Percentiles rank a stretch among this genome's conserved stretches.
Evolutionary conservation across 352 stramenopile genomes (phyloP).

Genomic region (Phytophthora agathidicida): DNA sequence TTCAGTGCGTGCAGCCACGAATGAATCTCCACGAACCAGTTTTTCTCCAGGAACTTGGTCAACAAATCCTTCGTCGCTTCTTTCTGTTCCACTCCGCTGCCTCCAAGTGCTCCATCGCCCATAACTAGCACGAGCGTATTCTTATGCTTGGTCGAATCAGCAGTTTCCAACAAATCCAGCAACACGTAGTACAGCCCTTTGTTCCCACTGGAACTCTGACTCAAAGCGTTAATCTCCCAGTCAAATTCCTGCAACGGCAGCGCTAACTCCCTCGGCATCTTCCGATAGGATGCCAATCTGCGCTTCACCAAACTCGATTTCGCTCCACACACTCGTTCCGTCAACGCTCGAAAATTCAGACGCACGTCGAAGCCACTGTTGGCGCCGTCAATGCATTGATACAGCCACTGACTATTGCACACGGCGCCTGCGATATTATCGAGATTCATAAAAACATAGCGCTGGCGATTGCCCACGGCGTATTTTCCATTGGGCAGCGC

Average conservation of each 20-base stretch:
- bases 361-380: conserved; percentile 30
- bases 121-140: conserved; percentile 54
- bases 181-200: conserved; percentile 45
- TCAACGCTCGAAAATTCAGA: conserved; percentile 44
- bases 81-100: conserved; percentile 34
- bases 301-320: conserved; percentile 10
- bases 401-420: conserved; percentile 31
- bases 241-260: conserved; percentile 20
- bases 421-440: conserved; percentile 45
- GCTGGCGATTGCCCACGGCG: conserved; percentile 17
- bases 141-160: conserved; percentile 18
- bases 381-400: conserved; percentile 31
- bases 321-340: conserved; percentile 25
- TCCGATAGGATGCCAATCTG: conserved; percentile 37
- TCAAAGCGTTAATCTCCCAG: conserved; percentile 35
- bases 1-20: conserved; percentile 43
- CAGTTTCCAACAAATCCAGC: conserved; percentile 26
- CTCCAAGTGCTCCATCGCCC: conserved; percentile 37
- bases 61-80: conserved; percentile 39
- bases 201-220: conserved; percentile 36
- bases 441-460: conserved; percentile 50
- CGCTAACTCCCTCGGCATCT: conserved; percentile 33
- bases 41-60: conserved; percentile 36
- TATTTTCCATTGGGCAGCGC: conserved; percentile 19
- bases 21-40: conserved; percentile 48